Evolutionary conservation across 352 stramenopile genomes (phyloP), one percentile per base, ranked within the genome.

Genomic region (Pythium inflatum): DNA sequence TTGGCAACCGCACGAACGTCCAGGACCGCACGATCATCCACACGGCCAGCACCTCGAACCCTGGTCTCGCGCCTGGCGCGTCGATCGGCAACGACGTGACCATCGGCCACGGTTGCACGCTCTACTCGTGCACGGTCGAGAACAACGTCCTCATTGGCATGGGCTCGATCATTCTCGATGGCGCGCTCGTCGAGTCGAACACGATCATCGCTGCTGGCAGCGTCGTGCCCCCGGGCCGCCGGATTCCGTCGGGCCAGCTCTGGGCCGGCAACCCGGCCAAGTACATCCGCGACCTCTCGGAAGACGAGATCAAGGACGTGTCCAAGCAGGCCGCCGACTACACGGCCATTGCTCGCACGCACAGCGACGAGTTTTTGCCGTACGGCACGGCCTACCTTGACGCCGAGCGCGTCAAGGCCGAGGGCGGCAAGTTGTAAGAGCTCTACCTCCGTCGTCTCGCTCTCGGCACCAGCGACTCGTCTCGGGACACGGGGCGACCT

Each of bases 241-340:
- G 91, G 48, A 92, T 99, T 61, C 94, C 92, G 46, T 83, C 83
- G 41, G 93, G 93, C 64, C 95, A 99, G 78, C 88, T 97, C 50
- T 99, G 96, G 97, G 95, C 86, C n/a, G 97, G 97, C 67, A 99
- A 98, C 79, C 97, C 97, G 49, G 95, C 96, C 63, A 94, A 94
- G 74, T 99, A 97, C 83, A 79, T 99, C 45, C 89, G 88, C 40
- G 85, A 98, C 64, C 85, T 99, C 66, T 93, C 91, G 73, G 88
- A 97, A 66, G 92, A 98, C 69, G 96, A 98, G 74, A 85, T 97
- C 68, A 88, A 88, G 68, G 86, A 94, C 74, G 93, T 97, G 62
- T 78, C 77, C 62, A 94, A 95, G 76, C 88, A 97, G 78, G 86
- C 88, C 36, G 80, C 77, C 27, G 89, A 95, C 49, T 95, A 95